Percentiles rank a stretch among this genome's conserved stretches.
Evolutionary conservation across 352 stramenopile genomes (phyloP).

Genomic region (Poterioochromonas sp.): DNA sequence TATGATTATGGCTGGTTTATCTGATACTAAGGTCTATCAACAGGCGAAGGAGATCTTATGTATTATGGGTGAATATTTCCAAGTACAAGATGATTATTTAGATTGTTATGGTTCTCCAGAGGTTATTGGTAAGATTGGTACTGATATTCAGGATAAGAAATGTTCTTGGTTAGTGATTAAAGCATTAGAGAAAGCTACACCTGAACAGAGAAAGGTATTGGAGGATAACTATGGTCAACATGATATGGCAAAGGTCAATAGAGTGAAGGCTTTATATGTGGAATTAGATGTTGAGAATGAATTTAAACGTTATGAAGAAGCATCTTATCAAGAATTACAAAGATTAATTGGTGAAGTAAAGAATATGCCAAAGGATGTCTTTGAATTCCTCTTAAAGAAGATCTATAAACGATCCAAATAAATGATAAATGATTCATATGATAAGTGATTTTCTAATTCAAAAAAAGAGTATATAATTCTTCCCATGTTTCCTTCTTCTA

Average conservation of each 20-base stretch:
- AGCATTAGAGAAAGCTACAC: conserved; percentile 63
- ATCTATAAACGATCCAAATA: conserved; percentile 94
- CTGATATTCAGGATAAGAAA: conserved; percentile 99
- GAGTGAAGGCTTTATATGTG: conserved; percentile 85
- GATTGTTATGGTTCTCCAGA: conserved; percentile 89
- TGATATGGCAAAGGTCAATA: conserved; percentile 53
- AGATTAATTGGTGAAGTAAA: conserved; percentile 64
- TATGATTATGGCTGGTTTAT: conserved; percentile 73
- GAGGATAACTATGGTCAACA: conserved; percentile 78
- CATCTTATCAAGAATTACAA: conserved; percentile 67
- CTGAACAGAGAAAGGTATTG: conserved; percentile 53
- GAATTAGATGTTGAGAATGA: conserved; percentile 71
- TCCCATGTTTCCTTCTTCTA: conserved; percentile 16
- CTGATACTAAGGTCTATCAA: conserved; percentile 56
- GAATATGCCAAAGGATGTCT: conserved; percentile 76
- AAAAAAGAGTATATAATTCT: conserved; percentile 56
- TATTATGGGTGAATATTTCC: conserved; percentile 96
- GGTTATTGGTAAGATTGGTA: conserved; percentile 84
- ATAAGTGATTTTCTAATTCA: conserved; percentile 24
- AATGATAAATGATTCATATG: conserved; percentile 24
- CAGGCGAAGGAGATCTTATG: conserved; percentile 84
- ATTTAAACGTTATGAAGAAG: conserved; percentile 86
- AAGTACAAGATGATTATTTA: conserved; percentile 98
- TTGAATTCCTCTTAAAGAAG: conserved; percentile 82
- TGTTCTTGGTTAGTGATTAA: conserved; percentile 96